Evolutionary conservation across 768 basidiomycete genomes (phyloP).

Genomic region (Lactarius hatsudake): DNA sequence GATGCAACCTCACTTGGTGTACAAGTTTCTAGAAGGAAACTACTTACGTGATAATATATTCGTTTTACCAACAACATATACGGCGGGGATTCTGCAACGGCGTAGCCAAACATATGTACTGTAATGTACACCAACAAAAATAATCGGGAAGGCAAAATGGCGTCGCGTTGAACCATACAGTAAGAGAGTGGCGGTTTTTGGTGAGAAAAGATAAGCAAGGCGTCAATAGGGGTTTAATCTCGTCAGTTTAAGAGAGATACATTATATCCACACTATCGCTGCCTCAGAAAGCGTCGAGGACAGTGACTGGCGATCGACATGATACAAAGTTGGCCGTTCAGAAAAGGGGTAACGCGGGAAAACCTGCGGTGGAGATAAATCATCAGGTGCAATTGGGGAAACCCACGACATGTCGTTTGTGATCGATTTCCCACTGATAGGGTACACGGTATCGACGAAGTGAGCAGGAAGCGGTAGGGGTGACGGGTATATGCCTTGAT

Average conservation of each 20-base stretch:
- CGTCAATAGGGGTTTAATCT: background rate
- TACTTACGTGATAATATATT: too few species aligned
- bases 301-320: slow-evolving; percentile 4
- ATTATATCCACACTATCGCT: slow-evolving; percentile 13
- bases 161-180: too few species aligned
- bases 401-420: slow-evolving; percentile 13
- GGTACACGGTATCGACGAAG: slow-evolving; percentile 8
- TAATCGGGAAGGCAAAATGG: too few species aligned
- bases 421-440: slow-evolving; percentile 8
- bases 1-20: too few species aligned
- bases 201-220: background rate
- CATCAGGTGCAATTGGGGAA: background rate
- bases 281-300: slow-evolving; percentile 4
- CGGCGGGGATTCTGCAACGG: background rate
- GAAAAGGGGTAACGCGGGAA: background rate
- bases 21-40: too few species aligned
- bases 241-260: background rate
- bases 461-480: background rate
- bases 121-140: too few species aligned
- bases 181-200: too few species aligned
- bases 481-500: background rate
- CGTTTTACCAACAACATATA: slow-evolving; percentile 1
- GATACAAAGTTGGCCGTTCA: slow-evolving; percentile 3
- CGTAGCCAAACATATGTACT: background rate
- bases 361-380: slow-evolving; percentile 1